These are phyloP conservation scores for Monosporascus sp. DNA, from an alignment of 2,329 filamentous ascomycete species.

Conservation along the genomic window DNA sequence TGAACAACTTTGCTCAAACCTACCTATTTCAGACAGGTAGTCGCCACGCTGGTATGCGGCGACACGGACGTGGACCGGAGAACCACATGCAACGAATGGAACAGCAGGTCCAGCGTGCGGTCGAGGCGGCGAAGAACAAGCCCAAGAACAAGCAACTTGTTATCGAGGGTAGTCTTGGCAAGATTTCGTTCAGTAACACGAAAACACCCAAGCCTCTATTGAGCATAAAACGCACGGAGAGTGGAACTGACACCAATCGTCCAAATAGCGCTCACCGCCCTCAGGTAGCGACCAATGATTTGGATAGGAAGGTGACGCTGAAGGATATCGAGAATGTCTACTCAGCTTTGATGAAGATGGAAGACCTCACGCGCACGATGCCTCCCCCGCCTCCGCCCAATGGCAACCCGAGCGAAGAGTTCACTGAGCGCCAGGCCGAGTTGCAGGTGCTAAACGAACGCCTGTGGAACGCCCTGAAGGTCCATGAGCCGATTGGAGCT, in stretches of 20 bases:
- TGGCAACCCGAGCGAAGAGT: constrained; percentile 59
- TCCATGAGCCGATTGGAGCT: constrained; percentile 81
- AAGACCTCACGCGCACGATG: constrained; percentile 82
- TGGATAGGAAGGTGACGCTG: constrained; percentile 76
- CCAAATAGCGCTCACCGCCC: constrained; percentile 41
- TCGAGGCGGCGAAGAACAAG: constrained; percentile 94
- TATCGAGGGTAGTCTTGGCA: constrained; percentile 91
- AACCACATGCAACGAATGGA: constrained; percentile 99
- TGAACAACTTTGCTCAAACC: constrained; percentile 95
- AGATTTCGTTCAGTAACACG: constrained; percentile 98
- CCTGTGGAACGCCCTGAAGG: constrained; percentile 82
- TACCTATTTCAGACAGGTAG: constrained; percentile 94
- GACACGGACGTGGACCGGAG: constrained; percentile 77
- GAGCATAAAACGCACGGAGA: constrained; percentile 87
- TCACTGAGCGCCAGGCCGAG: constrained; percentile 68
- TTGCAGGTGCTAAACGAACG: constrained; percentile 79
- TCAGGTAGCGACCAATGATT: constrained; percentile 33
- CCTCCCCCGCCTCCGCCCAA: constrained; percentile 57
- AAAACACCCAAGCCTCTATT: constrained; percentile 94
- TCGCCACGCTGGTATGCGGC: constrained; percentile 66
- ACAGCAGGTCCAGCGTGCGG: constrained; percentile 94
- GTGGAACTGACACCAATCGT: constrained; percentile 51
- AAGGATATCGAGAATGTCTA: constrained; percentile 88
- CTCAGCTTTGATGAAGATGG: constrained; percentile 81
- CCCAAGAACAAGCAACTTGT: constrained; percentile 97